These are phyloP conservation scores for Raphanus hybrid DNA, from an alignment of 441 rosid species.

Conservation along the genomic window DNA sequence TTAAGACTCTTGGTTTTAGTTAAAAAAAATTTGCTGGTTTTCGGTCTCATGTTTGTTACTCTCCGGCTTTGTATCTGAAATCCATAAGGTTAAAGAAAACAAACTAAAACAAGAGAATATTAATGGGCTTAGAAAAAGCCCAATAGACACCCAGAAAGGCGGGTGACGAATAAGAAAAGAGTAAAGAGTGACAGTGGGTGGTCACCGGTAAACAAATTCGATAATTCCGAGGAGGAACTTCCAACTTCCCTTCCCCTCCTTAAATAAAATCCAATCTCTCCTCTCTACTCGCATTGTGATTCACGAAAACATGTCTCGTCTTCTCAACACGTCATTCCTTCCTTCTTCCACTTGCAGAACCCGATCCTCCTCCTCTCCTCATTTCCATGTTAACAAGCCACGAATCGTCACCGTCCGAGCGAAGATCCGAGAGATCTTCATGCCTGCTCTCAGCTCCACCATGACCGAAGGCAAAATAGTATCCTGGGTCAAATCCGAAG, in stretches of 20 bases:
- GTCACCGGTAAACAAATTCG: slow-evolving; percentile 5
- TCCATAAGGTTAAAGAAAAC: too few species aligned
- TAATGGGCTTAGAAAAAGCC: background rate
- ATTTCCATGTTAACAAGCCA: slow-evolving; percentile 30
- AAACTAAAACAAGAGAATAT: too few species aligned
- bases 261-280: background rate
- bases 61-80: too few species aligned
- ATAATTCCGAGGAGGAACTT: slow-evolving; percentile 11
- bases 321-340: slow-evolving; percentile 66
- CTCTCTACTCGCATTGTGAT: background rate
- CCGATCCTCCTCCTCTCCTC: slow-evolving; percentile 28
- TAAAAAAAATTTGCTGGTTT: too few species aligned
- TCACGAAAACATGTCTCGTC: slow-evolving; percentile 58
- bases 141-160: background rate
- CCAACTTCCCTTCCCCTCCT: background rate
- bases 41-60: too few species aligned
- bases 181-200: background rate
- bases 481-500: slow-evolving; percentile 89
- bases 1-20: too few species aligned
- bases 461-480: slow-evolving; percentile 97
- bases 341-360: slow-evolving; percentile 46
- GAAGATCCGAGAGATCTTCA: slow-evolving; percentile 94
- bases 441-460: slow-evolving; percentile 96
- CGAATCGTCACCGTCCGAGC: slow-evolving; percentile 49
- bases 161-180: background rate